These are phyloP conservation scores for Salix suchowensis DNA, from an alignment of 345 rosid species.

Conservation along the genomic window DNA sequence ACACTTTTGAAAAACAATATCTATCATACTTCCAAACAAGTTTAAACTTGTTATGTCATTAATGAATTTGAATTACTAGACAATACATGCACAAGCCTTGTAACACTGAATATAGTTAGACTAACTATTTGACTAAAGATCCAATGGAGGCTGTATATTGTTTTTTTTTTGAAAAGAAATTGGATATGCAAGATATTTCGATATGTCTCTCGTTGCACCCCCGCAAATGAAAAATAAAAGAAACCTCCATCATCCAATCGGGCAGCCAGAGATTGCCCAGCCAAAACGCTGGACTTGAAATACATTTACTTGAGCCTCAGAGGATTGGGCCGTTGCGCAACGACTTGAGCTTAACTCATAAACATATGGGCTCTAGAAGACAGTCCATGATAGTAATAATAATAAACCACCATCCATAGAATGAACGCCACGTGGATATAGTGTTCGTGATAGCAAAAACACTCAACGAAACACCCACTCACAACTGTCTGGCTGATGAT, in stretches of 20 bases:
- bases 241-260: not conserved
- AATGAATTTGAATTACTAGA: no score
- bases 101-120: no score
- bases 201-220: no score
- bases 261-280: not conserved
- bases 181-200: no score
- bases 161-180: no score
- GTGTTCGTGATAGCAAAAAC: not conserved
- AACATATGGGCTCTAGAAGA: not conserved
- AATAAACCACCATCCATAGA: not conserved
- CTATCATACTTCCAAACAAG: no score
- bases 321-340: not conserved
- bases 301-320: not conserved
- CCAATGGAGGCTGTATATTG: no score
- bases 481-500: conserved; percentile 23
- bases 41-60: no score
- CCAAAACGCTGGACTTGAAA: not conserved
- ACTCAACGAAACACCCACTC: not conserved
- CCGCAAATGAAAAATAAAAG: no score
- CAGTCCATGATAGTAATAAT: not conserved
- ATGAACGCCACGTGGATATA: not conserved
- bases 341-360: not conserved
- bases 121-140: no score
- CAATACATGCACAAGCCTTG: no score
- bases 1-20: no score